Percentiles rank a stretch among this genome's conserved stretches.
Evolutionary conservation across 768 basidiomycete species (phyloP).

Genomic region (Phallus indusiatus): DNA sequence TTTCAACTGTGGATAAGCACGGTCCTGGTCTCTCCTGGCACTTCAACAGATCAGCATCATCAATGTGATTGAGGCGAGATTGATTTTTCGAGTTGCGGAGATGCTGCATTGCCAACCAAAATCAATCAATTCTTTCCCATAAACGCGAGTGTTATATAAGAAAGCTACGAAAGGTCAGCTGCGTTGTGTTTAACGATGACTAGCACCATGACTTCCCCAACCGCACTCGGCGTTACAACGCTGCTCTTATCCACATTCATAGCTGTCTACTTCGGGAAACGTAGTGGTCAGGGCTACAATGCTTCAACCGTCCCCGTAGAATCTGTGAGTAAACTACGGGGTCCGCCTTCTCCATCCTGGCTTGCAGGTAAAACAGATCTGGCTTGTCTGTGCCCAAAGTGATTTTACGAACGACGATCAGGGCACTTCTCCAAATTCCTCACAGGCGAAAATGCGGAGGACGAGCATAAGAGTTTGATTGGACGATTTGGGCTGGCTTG

Average conservation of each 20-base stretch:
- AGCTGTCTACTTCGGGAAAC: not conserved
- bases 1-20: too few relatives aligned
- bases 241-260: not conserved
- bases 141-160: too few relatives aligned
- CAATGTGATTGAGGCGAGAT: too few relatives aligned
- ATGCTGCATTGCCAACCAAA: too few relatives aligned
- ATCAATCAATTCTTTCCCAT: too few relatives aligned
- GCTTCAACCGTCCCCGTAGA: not conserved
- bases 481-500: constrained; percentile 2
- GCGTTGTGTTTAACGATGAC: not conserved
- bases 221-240: not conserved
- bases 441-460: not conserved
- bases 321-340: not conserved
- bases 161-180: too few relatives aligned
- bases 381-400: not conserved
- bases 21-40: too few relatives aligned
- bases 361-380: not conserved
- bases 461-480: not conserved
- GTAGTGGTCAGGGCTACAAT: not conserved
- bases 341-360: not conserved
- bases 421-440: not conserved
- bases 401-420: not conserved
- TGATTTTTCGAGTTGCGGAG: too few relatives aligned
- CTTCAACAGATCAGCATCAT: too few relatives aligned
- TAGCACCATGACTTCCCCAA: not conserved